Conservation (phyloP, 805 yeast species). For the Candida endomychidarum region DNA sequence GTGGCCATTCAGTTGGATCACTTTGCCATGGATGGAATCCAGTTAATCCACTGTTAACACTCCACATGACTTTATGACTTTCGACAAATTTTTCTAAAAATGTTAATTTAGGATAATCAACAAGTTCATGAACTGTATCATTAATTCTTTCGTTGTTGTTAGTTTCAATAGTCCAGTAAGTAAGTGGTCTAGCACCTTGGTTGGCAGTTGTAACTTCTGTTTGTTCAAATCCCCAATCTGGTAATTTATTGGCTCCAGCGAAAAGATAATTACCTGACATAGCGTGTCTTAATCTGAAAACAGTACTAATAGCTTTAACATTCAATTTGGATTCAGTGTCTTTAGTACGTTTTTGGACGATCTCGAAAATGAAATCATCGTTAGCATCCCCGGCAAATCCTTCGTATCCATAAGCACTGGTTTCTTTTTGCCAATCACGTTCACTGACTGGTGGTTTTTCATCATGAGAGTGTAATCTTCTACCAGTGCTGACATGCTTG, state of each 20-base stretch:
- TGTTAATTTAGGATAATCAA: constrained; percentile 51
- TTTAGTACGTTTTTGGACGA: constrained; percentile 53
- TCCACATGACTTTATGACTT: constrained; percentile 75
- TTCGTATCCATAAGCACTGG: constrained; percentile 70
- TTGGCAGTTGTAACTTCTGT: constrained; percentile 82
- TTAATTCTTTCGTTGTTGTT: constrained; percentile 54
- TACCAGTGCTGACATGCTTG: constrained; percentile 53
- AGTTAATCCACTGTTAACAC: constrained; percentile 66
- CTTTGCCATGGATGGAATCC: constrained; percentile 73
- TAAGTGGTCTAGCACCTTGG: constrained; percentile 59
- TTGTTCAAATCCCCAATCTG: constrained; percentile 82
- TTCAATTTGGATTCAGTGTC: constrained; percentile 52
- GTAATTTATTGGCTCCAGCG: constrained; percentile 73
- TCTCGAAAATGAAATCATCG: constrained; percentile 78
- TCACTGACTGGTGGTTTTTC: constrained; percentile 76
- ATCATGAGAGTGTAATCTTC: constrained; percentile 82
- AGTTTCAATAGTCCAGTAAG: constrained; percentile 74
- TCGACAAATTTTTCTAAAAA: constrained; percentile 64
- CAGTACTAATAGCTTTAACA: constrained; percentile 65
- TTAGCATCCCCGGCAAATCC: constrained; percentile 82
- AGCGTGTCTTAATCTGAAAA: constrained; percentile 75
- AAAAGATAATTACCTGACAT: constrained; percentile 76
- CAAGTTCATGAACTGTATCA: constrained; percentile 21
- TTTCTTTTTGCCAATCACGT: constrained; percentile 84
- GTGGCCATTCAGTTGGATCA: constrained; percentile 72